Base-by-base conservation (phyloP, 1,284 basidiomycete species). In the Paramarasmius palmivorus region DNA sequence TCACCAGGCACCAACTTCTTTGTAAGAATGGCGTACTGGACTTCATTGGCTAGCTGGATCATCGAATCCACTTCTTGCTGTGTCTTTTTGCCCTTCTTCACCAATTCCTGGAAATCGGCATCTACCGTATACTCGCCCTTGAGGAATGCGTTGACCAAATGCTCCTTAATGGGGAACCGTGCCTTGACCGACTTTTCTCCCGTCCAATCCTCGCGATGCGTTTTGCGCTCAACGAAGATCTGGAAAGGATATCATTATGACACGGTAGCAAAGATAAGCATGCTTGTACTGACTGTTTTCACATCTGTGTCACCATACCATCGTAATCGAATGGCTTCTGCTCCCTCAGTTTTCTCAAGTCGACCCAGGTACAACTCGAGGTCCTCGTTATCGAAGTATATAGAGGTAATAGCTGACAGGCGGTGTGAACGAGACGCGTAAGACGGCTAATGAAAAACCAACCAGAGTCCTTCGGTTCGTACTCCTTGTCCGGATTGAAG, bases 171-270 rank as follows among this genome's bases (percentile, higher is more conserved):
- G 1, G 94, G 89, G 76, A 99, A 98, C 7, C 96, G 93, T 26
- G 96, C 93, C 73, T 99, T 99, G 68, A 99, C 96, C 15, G 93
- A 96, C 74, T 98, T 99, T 72, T 99, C 96, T 32, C 96, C 96
- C 0, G 97, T 99, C 96, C 97, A 99, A 70, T 99, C 96, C 73
- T 99, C 96, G 50, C 95, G 84, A 68, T 99, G 96, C 0, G 97
- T 99, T 74, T 99, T 99, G 56, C 97, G 92, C 77, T 99, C 96
- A 41, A 99, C 94, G 65, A 98, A 99, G 58, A 99, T 95, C 87
- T 93, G 64, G 17, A 40, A 36, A 14, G 52, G 10, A 19, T 26
- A 29, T 56, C 2, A 49, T 59, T 7, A 35, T 22, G 34, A 23
- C 34, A 46, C 44, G 12, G 42, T 49, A 3, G 40, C 20, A 2